A percentile compares a stretch with the other conserved stretches of the same genome.
phyloP scores from a whole-genome alignment of 1,139 yeast species.

The Waltiozyma sp. region DNA sequence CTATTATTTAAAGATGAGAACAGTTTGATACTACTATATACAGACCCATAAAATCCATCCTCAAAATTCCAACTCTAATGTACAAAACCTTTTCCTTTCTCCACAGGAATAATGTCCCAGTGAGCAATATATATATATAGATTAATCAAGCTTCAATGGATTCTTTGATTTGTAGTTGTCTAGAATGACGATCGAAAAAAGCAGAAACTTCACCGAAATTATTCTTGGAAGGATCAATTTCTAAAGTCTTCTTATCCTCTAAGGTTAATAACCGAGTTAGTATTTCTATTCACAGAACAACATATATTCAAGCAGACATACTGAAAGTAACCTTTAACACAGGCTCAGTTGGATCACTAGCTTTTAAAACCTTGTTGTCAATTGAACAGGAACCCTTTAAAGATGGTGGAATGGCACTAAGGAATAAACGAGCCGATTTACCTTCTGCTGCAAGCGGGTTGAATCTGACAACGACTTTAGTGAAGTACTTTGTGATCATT shows the following conservation, averaged over 20 bases:
- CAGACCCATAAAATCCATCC: no score
- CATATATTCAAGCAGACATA: no score
- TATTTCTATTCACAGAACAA: neutral
- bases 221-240: slow-evolving; percentile 51
- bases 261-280: slow-evolving; percentile 11
- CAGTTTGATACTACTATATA: no score
- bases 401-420: slow-evolving; percentile 69
- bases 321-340: slow-evolving; percentile 56
- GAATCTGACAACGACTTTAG: slow-evolving; percentile 67
- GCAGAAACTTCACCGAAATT: slow-evolving; percentile 44
- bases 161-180: slow-evolving; percentile 56
- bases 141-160: slow-evolving; percentile 33
- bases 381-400: slow-evolving; percentile 40
- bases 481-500: slow-evolving; percentile 81
- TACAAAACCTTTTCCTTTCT: no score
- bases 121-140: neutral
- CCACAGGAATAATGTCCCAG: neutral
- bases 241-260: slow-evolving; percentile 62
- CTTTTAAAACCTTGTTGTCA: slow-evolving; percentile 43
- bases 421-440: slow-evolving; percentile 70
- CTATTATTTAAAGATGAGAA: no score
- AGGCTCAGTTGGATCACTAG: slow-evolving; percentile 38
- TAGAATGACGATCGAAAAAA: slow-evolving; percentile 57
- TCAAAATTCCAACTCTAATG: no score
- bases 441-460: slow-evolving; percentile 65